A percentile compares a stretch with the other conserved stretches of the same genome.
Conservation (phyloP, 1,284 basidiomycete species). For the Papiliotrema laurentii region DNA sequence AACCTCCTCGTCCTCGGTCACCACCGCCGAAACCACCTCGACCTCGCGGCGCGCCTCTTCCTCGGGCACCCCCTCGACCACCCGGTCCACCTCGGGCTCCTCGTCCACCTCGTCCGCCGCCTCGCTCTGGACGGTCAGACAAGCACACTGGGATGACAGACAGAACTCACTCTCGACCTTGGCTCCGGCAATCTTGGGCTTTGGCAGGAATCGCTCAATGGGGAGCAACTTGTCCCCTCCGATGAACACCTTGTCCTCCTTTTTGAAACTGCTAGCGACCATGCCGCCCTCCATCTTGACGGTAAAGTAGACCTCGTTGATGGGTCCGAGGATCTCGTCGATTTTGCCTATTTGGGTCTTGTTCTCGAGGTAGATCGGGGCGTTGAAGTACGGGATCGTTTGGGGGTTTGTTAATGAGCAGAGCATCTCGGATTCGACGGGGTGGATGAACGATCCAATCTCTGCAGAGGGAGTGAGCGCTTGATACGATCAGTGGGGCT, state of each 20-base stretch:
- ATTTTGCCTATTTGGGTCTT: constrained; percentile 92
- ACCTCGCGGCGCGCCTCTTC: constrained; percentile 52
- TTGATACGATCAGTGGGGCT: background rate
- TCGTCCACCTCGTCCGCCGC: constrained; percentile 46
- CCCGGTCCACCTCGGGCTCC: constrained; percentile 46
- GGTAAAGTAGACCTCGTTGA: constrained; percentile 98
- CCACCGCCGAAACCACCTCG: constrained; percentile 51
- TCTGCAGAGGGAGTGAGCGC: constrained; percentile 51
- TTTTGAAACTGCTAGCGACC: constrained; percentile 92
- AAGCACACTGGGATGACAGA: background rate
- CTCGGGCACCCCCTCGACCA: constrained; percentile 22
- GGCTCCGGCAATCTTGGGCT: constrained; percentile 74
- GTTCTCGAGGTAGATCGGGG: constrained; percentile 97
- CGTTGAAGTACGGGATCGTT: constrained; percentile 98
- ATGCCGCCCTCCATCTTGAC: constrained; percentile 97
- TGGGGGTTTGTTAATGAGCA: constrained; percentile 79
- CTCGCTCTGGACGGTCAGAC: constrained; percentile 20
- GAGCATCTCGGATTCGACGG: constrained; percentile 97
- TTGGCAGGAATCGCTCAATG: constrained; percentile 94
- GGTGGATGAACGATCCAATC: constrained; percentile 84
- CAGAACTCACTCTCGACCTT: constrained; percentile 41
- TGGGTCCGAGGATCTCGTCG: constrained; percentile 80
- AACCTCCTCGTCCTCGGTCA: constrained; percentile 48
- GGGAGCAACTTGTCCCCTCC: constrained; percentile 93
- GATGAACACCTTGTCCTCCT: constrained; percentile 97